Evolutionary conservation across 768 basidiomycete genomes (phyloP).

Genomic region (Lentinula aciculospora): DNA sequence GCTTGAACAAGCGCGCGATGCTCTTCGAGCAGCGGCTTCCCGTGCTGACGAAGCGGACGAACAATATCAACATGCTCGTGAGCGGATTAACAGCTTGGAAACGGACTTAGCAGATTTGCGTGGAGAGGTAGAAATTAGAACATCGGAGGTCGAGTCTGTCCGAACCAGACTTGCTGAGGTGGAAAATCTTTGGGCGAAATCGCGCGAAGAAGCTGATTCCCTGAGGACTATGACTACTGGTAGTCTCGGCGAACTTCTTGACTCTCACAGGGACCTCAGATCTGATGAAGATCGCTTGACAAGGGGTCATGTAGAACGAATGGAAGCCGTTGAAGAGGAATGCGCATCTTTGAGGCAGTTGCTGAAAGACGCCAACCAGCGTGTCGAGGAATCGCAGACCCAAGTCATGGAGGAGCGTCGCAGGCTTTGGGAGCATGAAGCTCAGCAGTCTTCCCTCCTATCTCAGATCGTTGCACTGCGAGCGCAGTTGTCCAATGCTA

Average conservation of each 20-base stretch:
- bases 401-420: constrained; percentile 66
- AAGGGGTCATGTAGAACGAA: constrained; percentile 77
- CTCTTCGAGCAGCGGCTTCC: constrained; percentile 68
- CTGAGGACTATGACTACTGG: constrained; percentile 84
- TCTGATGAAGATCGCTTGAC: constrained; percentile 75
- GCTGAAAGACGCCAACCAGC: constrained; percentile 71
- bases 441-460: constrained; percentile 57
- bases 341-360: constrained; percentile 68
- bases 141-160: constrained; percentile 67
- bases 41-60: constrained; percentile 77
- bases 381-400: constrained; percentile 61
- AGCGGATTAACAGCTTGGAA: constrained; percentile 68
- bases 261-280: constrained; percentile 80
- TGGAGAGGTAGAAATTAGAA: constrained; percentile 73
- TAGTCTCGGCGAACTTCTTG: constrained; percentile 79
- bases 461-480: constrained; percentile 74
- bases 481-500: constrained; percentile 60
- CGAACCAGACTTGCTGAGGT: constrained; percentile 65
- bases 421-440: constrained; percentile 57
- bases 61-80: constrained; percentile 64
- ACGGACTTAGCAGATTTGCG: constrained; percentile 73
- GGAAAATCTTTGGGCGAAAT: constrained; percentile 89
- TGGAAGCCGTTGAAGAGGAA: constrained; percentile 77
- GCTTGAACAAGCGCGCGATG: constrained; percentile 78
- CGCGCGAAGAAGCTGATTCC: constrained; percentile 89